Evolutionary conservation across 169 alveolate genomes (phyloP).

Genomic region (Plasmodium gallinaceum): DNA sequence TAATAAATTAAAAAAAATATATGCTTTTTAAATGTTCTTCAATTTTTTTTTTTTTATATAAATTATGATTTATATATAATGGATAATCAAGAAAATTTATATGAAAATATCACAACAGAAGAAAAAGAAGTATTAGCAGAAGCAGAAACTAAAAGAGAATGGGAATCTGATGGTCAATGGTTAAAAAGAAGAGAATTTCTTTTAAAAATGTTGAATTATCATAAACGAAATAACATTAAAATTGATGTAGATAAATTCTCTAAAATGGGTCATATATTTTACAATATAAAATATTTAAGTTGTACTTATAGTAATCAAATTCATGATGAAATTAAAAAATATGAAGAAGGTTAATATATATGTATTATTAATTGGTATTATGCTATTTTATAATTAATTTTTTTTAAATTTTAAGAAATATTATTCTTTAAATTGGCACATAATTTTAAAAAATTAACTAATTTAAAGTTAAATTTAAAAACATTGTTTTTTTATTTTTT

Average conservation of each 20-base stretch:
- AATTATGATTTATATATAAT: not conserved
- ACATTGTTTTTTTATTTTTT: too few species aligned
- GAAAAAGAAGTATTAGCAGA: constrained; percentile 53
- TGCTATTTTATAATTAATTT: too few species aligned
- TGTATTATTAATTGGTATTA: too few species aligned
- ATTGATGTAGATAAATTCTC: constrained; percentile 70
- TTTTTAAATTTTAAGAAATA: too few species aligned
- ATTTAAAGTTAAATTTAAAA: too few species aligned
- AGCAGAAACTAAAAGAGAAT: constrained; percentile 57
- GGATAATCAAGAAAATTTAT: constrained; percentile 3
- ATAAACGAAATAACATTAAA: constrained; percentile 43
- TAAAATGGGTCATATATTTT: constrained; percentile 77
- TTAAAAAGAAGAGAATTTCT: constrained; percentile 69
- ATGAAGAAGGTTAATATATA: constrained; percentile 22
- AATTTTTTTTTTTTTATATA: not conserved
- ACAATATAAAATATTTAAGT: constrained; percentile 60
- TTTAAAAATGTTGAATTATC: constrained; percentile 71
- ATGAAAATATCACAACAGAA: constrained; percentile 33
- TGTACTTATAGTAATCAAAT: constrained; percentile 43
- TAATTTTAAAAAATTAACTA: not conserved
- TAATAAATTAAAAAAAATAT: too few species aligned
- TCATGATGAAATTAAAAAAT: constrained; percentile 44
- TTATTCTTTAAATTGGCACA: not conserved
- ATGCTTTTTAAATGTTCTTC: too few species aligned
- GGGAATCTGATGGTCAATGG: constrained; percentile 78